A percentile compares a stretch with the other conserved stretches of the same genome.
These are phyloP conservation scores for Plasmodium cynomolgi DNA, from an alignment of 169 alveolate genomes.

Conservation along the genomic window DNA sequence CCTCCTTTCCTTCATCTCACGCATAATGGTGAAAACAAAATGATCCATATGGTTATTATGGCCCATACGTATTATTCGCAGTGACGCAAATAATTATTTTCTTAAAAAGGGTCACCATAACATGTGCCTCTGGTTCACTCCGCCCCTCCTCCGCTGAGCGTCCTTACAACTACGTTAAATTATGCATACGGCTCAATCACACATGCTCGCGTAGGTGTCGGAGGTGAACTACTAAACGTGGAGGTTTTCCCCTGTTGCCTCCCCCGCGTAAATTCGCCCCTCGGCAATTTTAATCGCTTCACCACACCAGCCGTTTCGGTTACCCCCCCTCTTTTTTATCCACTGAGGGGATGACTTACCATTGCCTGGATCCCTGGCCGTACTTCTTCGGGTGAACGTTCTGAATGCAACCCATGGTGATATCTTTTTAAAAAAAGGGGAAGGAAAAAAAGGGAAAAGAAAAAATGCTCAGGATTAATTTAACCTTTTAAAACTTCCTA, in stretches of 20 bases:
- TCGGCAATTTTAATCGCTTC: neutral
- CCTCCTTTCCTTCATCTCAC: neutral
- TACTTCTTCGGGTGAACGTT: slow-evolving; percentile 83
- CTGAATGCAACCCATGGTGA: slow-evolving; percentile 78
- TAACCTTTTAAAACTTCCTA: neutral
- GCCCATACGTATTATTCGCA: neutral
- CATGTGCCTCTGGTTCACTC: neutral
- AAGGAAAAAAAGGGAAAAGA: slow-evolving; percentile 15
- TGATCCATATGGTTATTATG: neutral
- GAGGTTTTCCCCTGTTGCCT: neutral
- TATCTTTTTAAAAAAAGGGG: slow-evolving; percentile 9
- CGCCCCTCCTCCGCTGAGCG: neutral
- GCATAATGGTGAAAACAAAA: neutral
- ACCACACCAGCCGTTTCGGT: neutral
- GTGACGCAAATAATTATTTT: neutral
- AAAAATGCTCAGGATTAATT: neutral
- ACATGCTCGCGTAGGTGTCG: neutral
- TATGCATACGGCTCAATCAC: neutral
- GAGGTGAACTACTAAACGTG: neutral
- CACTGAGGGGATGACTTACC: slow-evolving; percentile 62
- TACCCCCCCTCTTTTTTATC: neutral
- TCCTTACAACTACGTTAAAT: neutral
- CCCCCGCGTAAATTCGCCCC: neutral
- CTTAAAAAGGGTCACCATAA: neutral
- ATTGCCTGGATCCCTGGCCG: slow-evolving; percentile 86